phyloP scores from a whole-genome alignment of 148 eudicot species.

The Vaccinium myrtillus region DNA sequence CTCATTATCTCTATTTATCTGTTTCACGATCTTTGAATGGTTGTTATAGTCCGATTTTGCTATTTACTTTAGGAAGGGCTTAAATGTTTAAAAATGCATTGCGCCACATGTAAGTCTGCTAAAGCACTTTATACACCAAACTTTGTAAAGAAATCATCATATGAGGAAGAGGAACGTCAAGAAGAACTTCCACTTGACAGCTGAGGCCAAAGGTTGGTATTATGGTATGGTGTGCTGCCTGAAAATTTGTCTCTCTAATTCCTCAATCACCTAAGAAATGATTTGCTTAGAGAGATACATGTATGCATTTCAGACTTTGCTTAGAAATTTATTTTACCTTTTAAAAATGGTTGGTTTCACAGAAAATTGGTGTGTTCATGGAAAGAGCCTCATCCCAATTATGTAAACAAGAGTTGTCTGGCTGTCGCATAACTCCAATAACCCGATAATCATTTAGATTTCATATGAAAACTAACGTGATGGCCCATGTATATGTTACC shows the following conservation, averaged over 20 bases:
- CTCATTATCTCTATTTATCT: no score
- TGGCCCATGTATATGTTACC: neutral
- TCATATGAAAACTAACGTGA: neutral
- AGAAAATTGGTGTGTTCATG: neutral
- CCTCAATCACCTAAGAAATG: neutral
- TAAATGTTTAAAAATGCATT: neutral
- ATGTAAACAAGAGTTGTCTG: neutral
- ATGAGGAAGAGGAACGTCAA: neutral
- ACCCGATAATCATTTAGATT: neutral
- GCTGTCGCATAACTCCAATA: neutral
- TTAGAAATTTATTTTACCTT: neutral
- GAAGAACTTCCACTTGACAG: neutral
- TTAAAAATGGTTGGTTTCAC: neutral
- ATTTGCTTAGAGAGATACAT: neutral
- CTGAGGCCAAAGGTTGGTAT: neutral
- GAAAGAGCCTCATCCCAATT: neutral
- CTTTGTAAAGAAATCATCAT: neutral
- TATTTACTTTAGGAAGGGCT: neutral
- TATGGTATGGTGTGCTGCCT: neutral
- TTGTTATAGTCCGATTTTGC: no score
- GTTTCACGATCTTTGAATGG: no score
- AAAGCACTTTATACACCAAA: neutral
- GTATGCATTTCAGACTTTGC: neutral
- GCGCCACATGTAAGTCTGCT: neutral
- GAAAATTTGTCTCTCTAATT: neutral